Percentiles rank a stretch among this genome's conserved stretches.
These are phyloP conservation scores for Candida stauntonica DNA, from an alignment of 805 yeast species.

Conservation along the genomic window DNA sequence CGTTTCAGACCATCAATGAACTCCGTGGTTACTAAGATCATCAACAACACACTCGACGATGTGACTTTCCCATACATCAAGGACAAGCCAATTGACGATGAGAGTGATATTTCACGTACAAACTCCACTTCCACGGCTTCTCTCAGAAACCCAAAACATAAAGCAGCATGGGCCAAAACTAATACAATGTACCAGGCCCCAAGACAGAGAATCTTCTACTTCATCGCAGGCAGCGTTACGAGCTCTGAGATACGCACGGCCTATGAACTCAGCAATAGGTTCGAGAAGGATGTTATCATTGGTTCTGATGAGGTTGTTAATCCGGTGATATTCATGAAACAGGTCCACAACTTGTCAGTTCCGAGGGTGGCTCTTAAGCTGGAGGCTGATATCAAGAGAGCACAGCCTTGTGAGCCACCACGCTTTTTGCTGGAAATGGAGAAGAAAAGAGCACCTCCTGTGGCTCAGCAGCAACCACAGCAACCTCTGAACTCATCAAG, in stretches of 20 bases:
- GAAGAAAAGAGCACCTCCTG: slow-evolving; percentile 13
- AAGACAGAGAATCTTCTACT: slow-evolving; percentile 72
- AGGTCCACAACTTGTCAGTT: slow-evolving; percentile 33
- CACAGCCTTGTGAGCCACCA: slow-evolving; percentile 39
- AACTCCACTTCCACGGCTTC: slow-evolving; percentile 41
- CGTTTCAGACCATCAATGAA: slow-evolving; percentile 71
- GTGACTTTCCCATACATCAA: slow-evolving; percentile 67
- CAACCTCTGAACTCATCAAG: slow-evolving; percentile 2
- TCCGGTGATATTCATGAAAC: slow-evolving; percentile 39
- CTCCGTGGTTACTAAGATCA: slow-evolving; percentile 47
- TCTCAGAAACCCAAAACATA: slow-evolving; percentile 64
- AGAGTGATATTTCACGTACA: slow-evolving; percentile 29
- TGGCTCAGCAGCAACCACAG: slow-evolving; percentile 10
- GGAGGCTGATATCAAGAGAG: slow-evolving; percentile 30
- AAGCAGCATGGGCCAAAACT: slow-evolving; percentile 71
- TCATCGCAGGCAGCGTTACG: slow-evolving; percentile 87
- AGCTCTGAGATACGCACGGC: slow-evolving; percentile 74
- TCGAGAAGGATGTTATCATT: slow-evolving; percentile 69
- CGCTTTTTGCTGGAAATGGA: slow-evolving; percentile 37
- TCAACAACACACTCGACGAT: slow-evolving; percentile 51
- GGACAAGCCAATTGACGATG: slow-evolving; percentile 60
- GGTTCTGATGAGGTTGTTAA: slow-evolving; percentile 76
- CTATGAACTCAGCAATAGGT: slow-evolving; percentile 58
- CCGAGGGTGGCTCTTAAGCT: slow-evolving; percentile 41
- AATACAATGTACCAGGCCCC: slow-evolving; percentile 32